Conservation (phyloP, 1,284 basidiomycete genomes). For the Ustilago shanxiensis region DNA sequence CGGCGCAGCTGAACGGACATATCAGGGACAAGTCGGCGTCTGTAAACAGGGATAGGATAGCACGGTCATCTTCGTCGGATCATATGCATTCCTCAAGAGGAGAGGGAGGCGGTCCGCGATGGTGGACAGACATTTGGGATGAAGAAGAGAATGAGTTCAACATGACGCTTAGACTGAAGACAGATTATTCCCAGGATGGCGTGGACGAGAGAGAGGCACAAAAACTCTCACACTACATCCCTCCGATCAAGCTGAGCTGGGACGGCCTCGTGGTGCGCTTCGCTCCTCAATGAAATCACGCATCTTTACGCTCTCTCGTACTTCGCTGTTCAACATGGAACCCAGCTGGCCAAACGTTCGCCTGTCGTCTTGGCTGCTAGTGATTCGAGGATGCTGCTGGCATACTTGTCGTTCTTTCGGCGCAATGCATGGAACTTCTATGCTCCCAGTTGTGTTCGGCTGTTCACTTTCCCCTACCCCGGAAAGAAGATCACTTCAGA, state of each 20-base stretch:
- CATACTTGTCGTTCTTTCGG: too few species aligned
- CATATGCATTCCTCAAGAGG: conserved; percentile 4
- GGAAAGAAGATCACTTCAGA: too few species aligned
- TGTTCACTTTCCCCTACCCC: too few species aligned
- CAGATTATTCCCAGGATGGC: not conserved
- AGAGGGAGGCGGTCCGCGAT: conserved; percentile 44
- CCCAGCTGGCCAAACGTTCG: too few species aligned
- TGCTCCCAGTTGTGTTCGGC: too few species aligned
- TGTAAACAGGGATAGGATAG: not conserved
- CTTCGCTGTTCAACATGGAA: too few species aligned
- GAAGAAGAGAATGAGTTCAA: conserved; percentile 45
- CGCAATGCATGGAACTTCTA: too few species aligned
- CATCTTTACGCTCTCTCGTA: too few species aligned
- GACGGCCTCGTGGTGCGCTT: conserved; percentile 58
- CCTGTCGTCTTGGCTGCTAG: too few species aligned
- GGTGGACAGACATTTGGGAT: conserved; percentile 62
- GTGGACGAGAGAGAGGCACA: conserved; percentile 5
- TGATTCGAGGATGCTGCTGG: too few species aligned
- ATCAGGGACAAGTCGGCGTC: not conserved
- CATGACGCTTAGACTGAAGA: conserved; percentile 27
- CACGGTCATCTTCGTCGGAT: not conserved
- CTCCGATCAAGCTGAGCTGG: conserved; percentile 52
- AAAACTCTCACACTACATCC: conserved; percentile 26
- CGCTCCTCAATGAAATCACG: too few species aligned
- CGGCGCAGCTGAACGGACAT: conserved; percentile 19